Conservation (phyloP, 192 early-diverging fungal species). For the Backusella sp. region DNA sequence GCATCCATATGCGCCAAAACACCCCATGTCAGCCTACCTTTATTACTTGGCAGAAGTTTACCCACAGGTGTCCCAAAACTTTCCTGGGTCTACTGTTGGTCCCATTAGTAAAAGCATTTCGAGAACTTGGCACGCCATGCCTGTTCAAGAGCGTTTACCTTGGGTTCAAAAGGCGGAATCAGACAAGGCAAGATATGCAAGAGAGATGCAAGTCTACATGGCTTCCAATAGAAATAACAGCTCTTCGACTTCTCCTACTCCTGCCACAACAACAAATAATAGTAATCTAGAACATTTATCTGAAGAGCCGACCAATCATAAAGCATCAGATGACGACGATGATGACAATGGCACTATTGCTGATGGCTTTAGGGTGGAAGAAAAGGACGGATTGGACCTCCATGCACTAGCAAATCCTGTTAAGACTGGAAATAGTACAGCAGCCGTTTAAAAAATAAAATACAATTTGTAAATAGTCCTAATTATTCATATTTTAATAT, state of each 20-base stretch:
- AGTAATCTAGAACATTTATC: background rate
- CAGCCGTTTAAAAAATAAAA: background rate
- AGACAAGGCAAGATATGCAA: conserved; percentile 70
- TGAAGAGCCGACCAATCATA: background rate
- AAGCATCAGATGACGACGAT: background rate
- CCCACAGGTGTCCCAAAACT: conserved; percentile 57
- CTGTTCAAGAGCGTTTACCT: conserved; percentile 43
- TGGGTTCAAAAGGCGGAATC: conserved; percentile 54
- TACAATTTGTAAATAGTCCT: background rate
- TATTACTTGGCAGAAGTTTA: conserved; percentile 72
- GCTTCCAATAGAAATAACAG: background rate
- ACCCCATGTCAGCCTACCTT: conserved; percentile 85
- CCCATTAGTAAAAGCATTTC: conserved; percentile 78
- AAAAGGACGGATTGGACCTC: background rate
- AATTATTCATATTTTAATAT: background rate
- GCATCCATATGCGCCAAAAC: conserved; percentile 77
- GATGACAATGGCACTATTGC: background rate
- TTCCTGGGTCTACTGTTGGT: conserved; percentile 69
- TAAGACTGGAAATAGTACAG: background rate
- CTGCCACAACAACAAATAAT: background rate
- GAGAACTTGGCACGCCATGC: conserved; percentile 61
- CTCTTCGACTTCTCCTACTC: background rate
- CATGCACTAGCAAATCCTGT: background rate
- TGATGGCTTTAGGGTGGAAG: background rate
- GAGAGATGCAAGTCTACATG: conserved; percentile 57